phyloP scores from a whole-genome alignment of 1,139 yeast genomes.

The Chernovozyma aurita region DNA sequence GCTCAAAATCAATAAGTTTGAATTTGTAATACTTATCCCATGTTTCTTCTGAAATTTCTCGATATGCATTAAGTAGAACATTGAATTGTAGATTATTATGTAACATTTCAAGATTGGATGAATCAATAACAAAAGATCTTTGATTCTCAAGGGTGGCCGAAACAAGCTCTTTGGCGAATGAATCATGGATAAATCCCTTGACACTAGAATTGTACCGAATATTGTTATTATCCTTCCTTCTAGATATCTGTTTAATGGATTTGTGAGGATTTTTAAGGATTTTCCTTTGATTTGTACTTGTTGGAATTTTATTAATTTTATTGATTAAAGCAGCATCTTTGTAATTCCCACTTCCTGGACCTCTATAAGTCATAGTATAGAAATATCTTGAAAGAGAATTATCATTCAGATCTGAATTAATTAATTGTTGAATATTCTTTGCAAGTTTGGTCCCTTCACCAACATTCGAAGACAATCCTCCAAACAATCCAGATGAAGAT shows the following conservation, averaged over 20 bases:
- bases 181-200: conserved; percentile 39
- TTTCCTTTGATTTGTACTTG: conserved; percentile 14
- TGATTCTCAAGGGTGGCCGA: conserved; percentile 28
- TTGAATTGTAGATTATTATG: conserved; percentile 43
- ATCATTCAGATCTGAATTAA: conserved; percentile 30
- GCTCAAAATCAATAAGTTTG: conserved; percentile 39
- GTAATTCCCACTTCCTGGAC: conserved; percentile 46
- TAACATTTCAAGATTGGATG: conserved; percentile 38
- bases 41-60: conserved; percentile 37
- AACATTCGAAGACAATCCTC: conserved; percentile 1
- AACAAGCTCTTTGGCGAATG: conserved; percentile 28
- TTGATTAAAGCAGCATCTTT: conserved; percentile 43
- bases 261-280: conserved; percentile 16
- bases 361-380: conserved; percentile 38
- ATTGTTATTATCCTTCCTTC: conserved; percentile 9
- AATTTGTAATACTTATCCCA: conserved; percentile 39
- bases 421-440: conserved; percentile 33
- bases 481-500: conserved; percentile 5
- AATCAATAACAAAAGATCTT: conserved; percentile 33
- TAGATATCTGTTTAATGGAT: conserved; percentile 11
- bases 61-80: conserved; percentile 35
- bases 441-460: conserved; percentile 19
- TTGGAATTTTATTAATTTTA: conserved; percentile 32
- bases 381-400: conserved; percentile 32
- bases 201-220: conserved; percentile 24